Evolutionary conservation across 331 rosid genomes (phyloP).

Genomic region (Rosa hybrid): DNA sequence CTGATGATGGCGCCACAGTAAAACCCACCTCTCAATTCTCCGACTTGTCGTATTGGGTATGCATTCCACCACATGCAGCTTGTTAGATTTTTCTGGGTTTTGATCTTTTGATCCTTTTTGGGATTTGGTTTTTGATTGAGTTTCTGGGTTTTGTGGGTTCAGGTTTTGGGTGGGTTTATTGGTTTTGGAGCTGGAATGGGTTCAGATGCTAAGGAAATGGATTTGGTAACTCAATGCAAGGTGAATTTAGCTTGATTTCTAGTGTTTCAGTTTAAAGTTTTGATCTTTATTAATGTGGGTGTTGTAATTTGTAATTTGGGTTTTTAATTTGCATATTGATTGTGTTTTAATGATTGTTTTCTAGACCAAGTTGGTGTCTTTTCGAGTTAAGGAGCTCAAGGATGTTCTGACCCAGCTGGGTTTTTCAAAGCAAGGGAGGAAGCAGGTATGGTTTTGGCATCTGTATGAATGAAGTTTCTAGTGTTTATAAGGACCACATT

Average conservation of each 20-base stretch:
- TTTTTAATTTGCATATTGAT: neutral
- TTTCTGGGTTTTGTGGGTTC: constrained; percentile 8
- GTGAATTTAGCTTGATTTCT: constrained; percentile 8
- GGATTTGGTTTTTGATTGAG: neutral
- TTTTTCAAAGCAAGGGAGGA: constrained; percentile 93
- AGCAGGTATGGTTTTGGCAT: constrained; percentile 64
- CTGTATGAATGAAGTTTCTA: neutral
- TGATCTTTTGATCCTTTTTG: neutral
- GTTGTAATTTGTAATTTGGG: constrained; percentile 7
- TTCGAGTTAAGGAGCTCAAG: constrained; percentile 93
- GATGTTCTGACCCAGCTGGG: constrained; percentile 82
- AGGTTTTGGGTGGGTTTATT: neutral
- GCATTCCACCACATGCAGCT: neutral
- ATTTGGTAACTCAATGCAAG: constrained; percentile 18
- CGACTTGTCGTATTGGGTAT: neutral
- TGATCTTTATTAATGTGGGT: constrained; percentile 6
- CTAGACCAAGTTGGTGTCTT: constrained; percentile 75
- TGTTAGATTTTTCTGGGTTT: neutral
- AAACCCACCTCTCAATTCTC: neutral
- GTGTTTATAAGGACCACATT: neutral
- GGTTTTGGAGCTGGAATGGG: constrained; percentile 15
- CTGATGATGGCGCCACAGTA: constrained; percentile 1
- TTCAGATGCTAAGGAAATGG: constrained; percentile 8
- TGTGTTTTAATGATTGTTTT: neutral
- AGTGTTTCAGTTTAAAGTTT: neutral